These are phyloP conservation scores for Starmerella cellae DNA, from an alignment of 805 yeast genomes.

Conservation along the genomic window DNA sequence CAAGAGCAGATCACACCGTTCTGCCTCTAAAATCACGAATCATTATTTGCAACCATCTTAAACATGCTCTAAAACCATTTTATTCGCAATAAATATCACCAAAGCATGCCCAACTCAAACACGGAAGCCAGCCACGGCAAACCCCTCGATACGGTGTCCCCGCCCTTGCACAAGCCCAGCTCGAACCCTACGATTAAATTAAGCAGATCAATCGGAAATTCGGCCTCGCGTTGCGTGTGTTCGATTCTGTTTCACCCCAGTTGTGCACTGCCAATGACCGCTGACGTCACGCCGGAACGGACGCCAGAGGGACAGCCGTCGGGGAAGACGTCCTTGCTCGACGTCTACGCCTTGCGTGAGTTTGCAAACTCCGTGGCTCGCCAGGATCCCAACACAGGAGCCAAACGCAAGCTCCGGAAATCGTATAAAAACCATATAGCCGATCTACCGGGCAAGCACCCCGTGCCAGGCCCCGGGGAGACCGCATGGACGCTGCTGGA, in stretches of 20 bases:
- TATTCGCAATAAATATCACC: too few species aligned
- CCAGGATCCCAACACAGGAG: conserved; percentile 73
- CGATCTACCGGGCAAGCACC: conserved; percentile 57
- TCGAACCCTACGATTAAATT: too few species aligned
- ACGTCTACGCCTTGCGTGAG: conserved; percentile 50
- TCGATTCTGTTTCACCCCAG: neutral
- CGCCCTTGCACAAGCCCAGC: too few species aligned
- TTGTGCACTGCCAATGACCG: neutral
- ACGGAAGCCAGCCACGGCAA: too few species aligned
- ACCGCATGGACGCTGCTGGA: conserved; percentile 21
- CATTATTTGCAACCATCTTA: too few species aligned
- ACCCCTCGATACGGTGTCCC: too few species aligned
- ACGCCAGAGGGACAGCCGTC: conserved; percentile 27
- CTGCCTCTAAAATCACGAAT: too few species aligned
- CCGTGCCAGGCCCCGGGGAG: conserved; percentile 28
- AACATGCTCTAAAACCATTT: too few species aligned
- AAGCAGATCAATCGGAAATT: too few species aligned
- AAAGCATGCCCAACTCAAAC: too few species aligned
- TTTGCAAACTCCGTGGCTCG: conserved; percentile 75
- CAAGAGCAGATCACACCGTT: too few species aligned
- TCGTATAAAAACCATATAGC: conserved; percentile 86
- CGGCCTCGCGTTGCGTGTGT: neutral
- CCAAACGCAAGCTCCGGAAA: conserved; percentile 84
- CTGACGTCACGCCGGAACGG: conserved; percentile 31
- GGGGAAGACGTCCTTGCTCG: conserved; percentile 59